Percentiles rank a stretch among this genome's conserved stretches.
Evolutionary conservation across 2,329 filamentous ascomycete genomes (phyloP).

Genomic region (Aspergillus japonicus): DNA sequence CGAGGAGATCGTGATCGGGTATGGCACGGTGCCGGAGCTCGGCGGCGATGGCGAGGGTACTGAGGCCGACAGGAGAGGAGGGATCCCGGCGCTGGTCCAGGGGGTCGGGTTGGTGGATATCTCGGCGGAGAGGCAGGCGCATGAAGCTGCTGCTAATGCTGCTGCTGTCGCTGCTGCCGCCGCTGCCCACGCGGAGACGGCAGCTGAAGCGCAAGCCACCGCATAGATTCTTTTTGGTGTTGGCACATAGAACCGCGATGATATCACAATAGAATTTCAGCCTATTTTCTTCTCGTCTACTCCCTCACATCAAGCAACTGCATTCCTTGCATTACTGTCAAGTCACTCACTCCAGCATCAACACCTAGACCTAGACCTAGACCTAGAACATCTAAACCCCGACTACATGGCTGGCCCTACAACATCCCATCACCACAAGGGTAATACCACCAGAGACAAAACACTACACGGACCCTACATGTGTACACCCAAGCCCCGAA

Average conservation of each 20-base stretch:
- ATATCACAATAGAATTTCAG: too few relatives aligned
- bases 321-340: too few relatives aligned
- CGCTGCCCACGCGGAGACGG: not conserved
- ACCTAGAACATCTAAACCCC: too few relatives aligned
- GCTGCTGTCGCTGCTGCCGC: not conserved
- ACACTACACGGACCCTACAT: slow-evolving; percentile 6
- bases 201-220: not conserved
- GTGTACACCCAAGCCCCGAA: not conserved
- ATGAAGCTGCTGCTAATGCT: slow-evolving; percentile 1
- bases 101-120: slow-evolving; percentile 39
- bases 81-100: slow-evolving; percentile 31
- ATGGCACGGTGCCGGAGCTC: slow-evolving; percentile 31
- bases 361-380: too few relatives aligned
- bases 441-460: not conserved
- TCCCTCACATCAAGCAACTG: too few relatives aligned
- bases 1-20: slow-evolving; percentile 42
- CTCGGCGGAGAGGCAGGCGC: slow-evolving; percentile 19
- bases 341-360: too few relatives aligned
- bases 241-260: too few relatives aligned
- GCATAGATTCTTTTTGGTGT: not conserved
- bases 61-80: slow-evolving; percentile 10
- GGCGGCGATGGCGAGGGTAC: slow-evolving; percentile 18
- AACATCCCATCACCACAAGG: too few relatives aligned
- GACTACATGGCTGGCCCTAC: too few relatives aligned
- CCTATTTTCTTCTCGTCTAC: too few relatives aligned